These are phyloP conservation scores for Nitzschia inconspicua DNA, from an alignment of 108 stramenopile genomes.

Conservation along the genomic window DNA sequence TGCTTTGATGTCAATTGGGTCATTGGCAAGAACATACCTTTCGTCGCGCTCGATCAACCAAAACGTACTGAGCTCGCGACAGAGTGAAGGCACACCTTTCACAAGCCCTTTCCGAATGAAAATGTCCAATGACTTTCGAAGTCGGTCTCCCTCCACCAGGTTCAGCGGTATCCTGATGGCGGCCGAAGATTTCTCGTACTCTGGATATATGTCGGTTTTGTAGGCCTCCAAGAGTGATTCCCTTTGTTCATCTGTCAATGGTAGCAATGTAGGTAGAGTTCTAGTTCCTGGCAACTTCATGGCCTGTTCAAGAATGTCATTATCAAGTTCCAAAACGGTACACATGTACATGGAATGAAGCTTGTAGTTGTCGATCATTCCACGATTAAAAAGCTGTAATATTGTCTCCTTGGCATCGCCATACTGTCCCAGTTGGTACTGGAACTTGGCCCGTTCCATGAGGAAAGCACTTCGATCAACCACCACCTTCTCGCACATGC, in stretches of 20 bases:
- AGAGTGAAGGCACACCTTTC: slow-evolving; percentile 90
- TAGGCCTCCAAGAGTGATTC: slow-evolving; percentile 58
- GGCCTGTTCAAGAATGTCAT: slow-evolving; percentile 35
- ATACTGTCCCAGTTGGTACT: slow-evolving; percentile 63
- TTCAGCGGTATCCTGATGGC: slow-evolving; percentile 71
- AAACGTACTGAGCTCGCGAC: slow-evolving; percentile 76
- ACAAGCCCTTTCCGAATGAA: slow-evolving; percentile 68
- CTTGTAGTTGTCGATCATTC: slow-evolving; percentile 85
- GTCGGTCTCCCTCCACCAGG: slow-evolving; percentile 55
- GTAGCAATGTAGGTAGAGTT: slow-evolving; percentile 55
- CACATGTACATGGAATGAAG: slow-evolving; percentile 92
- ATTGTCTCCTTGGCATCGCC: slow-evolving; percentile 66
- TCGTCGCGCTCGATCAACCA: slow-evolving; percentile 39
- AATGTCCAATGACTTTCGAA: slow-evolving; percentile 47
- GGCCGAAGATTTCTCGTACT: slow-evolving; percentile 51
- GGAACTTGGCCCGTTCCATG: slow-evolving; percentile 60
- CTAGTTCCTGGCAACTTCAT: slow-evolving; percentile 55
- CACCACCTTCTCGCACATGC: slow-evolving; percentile 48
- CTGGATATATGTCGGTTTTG: slow-evolving; percentile 35
- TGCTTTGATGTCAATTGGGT: slow-evolving; percentile 69
- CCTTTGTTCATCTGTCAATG: slow-evolving; percentile 56
- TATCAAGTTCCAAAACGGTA: slow-evolving; percentile 63
- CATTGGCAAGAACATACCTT: slow-evolving; percentile 40
- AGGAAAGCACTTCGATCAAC: slow-evolving; percentile 77
- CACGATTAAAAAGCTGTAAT: slow-evolving; percentile 57